Conservation (phyloP, 2,329 filamentous ascomycete species). For the Apiospora saccharicola region DNA sequence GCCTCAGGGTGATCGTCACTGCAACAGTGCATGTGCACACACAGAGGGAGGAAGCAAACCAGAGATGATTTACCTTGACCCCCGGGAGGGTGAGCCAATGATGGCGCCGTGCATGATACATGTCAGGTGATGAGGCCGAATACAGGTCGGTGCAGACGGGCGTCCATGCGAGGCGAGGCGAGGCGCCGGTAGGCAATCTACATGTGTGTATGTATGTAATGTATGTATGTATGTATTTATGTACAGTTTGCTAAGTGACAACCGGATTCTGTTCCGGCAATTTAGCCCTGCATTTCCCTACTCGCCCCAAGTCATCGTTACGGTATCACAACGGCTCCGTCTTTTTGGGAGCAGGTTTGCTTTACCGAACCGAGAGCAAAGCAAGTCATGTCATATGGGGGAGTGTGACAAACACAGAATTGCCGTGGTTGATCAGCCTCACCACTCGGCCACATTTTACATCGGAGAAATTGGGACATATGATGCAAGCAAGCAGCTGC, state of each 20-base stretch:
- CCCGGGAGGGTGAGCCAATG: conserved; percentile 13
- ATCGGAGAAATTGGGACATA: not conserved
- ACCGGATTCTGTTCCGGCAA: not conserved
- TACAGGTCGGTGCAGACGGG: not conserved
- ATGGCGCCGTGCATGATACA: not conserved
- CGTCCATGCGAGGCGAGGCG: not conserved
- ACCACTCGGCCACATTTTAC: not conserved
- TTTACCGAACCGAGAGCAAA: not conserved
- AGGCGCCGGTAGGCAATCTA: not conserved
- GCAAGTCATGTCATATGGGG: not conserved
- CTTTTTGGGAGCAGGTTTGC: not conserved
- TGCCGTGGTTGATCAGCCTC: not conserved
- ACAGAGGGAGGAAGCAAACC: not conserved
- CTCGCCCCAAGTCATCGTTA: not conserved
- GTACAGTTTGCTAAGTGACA: conserved; percentile 7
- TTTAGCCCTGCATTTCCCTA: not conserved
- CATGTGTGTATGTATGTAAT: not conserved
- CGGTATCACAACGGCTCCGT: not conserved
- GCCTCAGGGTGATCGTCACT: conserved; percentile 15
- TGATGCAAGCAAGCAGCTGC: conserved; percentile 17
- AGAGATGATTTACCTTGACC: not conserved
- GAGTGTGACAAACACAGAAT: not conserved
- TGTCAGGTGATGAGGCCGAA: conserved; percentile 13
- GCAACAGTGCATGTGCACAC: not conserved
- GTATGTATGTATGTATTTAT: not conserved